Percentiles rank a stretch among this genome's conserved stretches.
Evolutionary conservation across 2,329 filamentous ascomycete genomes (phyloP).

Genomic region (Conoideocrella luteorostrata): DNA sequence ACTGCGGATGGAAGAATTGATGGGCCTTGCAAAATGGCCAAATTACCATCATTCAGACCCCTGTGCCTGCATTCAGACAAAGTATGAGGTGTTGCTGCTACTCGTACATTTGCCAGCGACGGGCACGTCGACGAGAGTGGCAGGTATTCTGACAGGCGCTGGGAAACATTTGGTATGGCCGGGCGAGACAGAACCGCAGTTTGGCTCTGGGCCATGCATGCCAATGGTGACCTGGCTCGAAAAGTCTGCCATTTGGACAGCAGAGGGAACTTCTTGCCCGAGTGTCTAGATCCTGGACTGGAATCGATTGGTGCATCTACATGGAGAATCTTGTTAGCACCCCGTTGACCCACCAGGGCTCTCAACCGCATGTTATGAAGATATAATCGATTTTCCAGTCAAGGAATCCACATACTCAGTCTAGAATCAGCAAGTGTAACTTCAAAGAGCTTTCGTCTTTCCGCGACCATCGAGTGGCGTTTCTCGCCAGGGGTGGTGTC

Average conservation of each 20-base stretch:
- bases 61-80: constrained; percentile 6
- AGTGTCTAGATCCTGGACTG: neutral
- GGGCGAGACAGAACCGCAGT: constrained; percentile 8
- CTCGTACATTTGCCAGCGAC: constrained; percentile 1
- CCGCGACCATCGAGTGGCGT: constrained; percentile 16
- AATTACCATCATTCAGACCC: neutral
- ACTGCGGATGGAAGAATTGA: neutral
- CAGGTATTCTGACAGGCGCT: constrained; percentile 7
- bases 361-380: neutral
- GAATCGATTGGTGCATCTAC: neutral
- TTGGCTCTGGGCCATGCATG: constrained; percentile 8
- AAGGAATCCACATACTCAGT: neutral
- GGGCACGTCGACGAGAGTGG: constrained; percentile 9
- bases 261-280: neutral
- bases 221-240: constrained; percentile 4
- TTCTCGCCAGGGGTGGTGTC: neutral
- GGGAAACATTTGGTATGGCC: constrained; percentile 2
- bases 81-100: neutral
- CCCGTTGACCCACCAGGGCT: no score
- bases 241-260: neutral
- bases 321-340: neutral
- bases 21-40: neutral
- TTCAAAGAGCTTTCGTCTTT: constrained; percentile 19
- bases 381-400: neutral
- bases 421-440: constrained; percentile 1